phyloP scores from a whole-genome alignment of 805 yeast species.

The Komagataella phaffii region DNA sequence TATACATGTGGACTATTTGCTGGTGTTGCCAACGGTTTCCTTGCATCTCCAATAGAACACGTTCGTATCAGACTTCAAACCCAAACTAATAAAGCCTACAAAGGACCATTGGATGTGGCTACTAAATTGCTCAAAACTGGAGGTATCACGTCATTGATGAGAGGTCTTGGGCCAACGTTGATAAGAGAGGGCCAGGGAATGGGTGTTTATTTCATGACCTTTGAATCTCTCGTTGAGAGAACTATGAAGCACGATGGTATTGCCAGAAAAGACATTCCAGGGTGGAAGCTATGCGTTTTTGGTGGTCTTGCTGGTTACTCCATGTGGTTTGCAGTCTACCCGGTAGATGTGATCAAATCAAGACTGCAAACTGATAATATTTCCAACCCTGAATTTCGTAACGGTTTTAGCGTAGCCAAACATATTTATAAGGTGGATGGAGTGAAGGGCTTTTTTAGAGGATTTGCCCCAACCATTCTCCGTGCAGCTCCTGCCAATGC shows the following conservation, averaged over 20 bases:
- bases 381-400: constrained; percentile 42
- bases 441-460: constrained; percentile 69
- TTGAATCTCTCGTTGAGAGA: constrained; percentile 71
- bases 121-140: constrained; percentile 36
- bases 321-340: constrained; percentile 78
- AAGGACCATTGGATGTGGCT: constrained; percentile 70
- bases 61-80: constrained; percentile 90
- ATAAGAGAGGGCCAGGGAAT: constrained; percentile 78
- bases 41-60: constrained; percentile 93
- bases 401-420: constrained; percentile 43
- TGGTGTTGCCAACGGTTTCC: constrained; percentile 77
- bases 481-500: constrained; percentile 99
- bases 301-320: constrained; percentile 74
- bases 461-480: constrained; percentile 82
- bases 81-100: constrained; percentile 42
- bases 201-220: constrained; percentile 81
- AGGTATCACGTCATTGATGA: constrained; percentile 45
- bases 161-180: constrained; percentile 76
- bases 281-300: constrained; percentile 72
- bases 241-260: constrained; percentile 36
- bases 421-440: constrained; percentile 49
- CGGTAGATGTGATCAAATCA: constrained; percentile 85
- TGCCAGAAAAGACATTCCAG: constrained; percentile 64
- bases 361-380: constrained; percentile 61
- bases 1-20: constrained; percentile 84